Evolutionary conservation across 2,329 filamentous ascomycete genomes (phyloP).

Genomic region (Alternaria hordeiaustralica): DNA sequence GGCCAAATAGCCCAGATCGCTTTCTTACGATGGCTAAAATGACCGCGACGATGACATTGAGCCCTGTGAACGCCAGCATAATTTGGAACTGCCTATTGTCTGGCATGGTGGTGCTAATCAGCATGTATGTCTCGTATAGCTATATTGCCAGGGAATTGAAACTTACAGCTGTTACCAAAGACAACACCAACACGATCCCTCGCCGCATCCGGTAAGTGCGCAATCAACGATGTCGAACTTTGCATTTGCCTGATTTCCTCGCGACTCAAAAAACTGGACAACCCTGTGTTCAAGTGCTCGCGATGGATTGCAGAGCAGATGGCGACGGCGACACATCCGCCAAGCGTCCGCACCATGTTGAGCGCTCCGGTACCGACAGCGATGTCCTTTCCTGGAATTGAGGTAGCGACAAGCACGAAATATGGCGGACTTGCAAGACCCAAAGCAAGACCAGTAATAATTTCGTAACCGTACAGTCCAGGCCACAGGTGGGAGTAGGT

Average conservation of each 20-base stretch:
- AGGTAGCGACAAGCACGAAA: slow-evolving; percentile 34
- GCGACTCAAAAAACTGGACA: slow-evolving; percentile 27
- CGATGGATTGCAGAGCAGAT: slow-evolving; percentile 42
- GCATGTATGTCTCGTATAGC: not conserved
- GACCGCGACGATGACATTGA: slow-evolving; percentile 33
- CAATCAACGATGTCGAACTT: slow-evolving; percentile 22
- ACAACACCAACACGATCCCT: slow-evolving; percentile 26
- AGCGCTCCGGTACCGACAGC: slow-evolving; percentile 38
- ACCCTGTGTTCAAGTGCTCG: slow-evolving; percentile 16
- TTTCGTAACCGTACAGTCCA: slow-evolving; percentile 36
- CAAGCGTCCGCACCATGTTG: slow-evolving; percentile 43
- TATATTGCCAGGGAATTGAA: not conserved
- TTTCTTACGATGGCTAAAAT: slow-evolving; percentile 29
- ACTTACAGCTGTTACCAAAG: slow-evolving; percentile 33
- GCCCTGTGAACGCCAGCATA: slow-evolving; percentile 32
- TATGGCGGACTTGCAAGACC: slow-evolving; percentile 36
- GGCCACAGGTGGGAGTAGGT: slow-evolving; percentile 20
- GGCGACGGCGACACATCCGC: slow-evolving; percentile 40
- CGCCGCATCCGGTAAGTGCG: slow-evolving; percentile 21
- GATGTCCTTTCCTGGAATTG: slow-evolving; percentile 31
- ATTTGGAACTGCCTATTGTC: slow-evolving; percentile 41
- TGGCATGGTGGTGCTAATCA: not conserved
- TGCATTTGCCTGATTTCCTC: slow-evolving; percentile 30
- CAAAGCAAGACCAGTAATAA: slow-evolving; percentile 37
- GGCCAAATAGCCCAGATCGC: slow-evolving; percentile 30